Conservation (phyloP, 495 filamentous ascomycete species). For the Trichocladium uniseriatum region DNA sequence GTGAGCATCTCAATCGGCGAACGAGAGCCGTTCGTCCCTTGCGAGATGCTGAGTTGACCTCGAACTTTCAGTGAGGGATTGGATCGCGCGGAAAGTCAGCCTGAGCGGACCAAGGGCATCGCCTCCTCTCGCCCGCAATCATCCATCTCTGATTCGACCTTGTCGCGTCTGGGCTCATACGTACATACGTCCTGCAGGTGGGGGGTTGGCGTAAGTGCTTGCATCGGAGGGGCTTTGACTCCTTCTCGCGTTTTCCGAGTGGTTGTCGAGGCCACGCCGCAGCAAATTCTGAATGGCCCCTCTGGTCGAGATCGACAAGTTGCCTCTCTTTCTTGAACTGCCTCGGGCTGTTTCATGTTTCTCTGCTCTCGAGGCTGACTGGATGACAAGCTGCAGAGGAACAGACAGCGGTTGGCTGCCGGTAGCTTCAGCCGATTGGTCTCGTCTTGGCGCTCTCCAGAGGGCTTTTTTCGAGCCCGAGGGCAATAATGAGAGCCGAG, state of each 20-base stretch:
- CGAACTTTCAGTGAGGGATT: too few relatives aligned
- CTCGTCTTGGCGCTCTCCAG: too few relatives aligned
- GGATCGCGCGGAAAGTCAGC: too few relatives aligned
- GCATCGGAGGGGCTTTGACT: constrained; percentile 15
- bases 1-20: too few relatives aligned
- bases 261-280: background rate
- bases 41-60: too few relatives aligned
- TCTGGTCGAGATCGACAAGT: constrained; percentile 13
- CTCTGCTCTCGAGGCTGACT: constrained; percentile 5
- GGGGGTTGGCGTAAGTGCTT: constrained; percentile 16
- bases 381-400: background rate
- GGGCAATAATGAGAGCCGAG: too few relatives aligned
- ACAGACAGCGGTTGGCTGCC: background rate
- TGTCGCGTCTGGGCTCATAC: background rate
- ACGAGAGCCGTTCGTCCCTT: too few relatives aligned
- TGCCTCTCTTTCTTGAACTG: constrained; percentile 1
- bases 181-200: background rate
- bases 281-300: constrained; percentile 15
- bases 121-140: background rate
- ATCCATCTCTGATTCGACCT: background rate
- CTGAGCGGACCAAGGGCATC: background rate
- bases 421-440: too few relatives aligned
- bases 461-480: too few relatives aligned
- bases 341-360: constrained; percentile 26
- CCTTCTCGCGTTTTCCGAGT: constrained; percentile 15